Base-by-base conservation (phyloP, 345 rosid genomes). In the Eucalyptus erythrocorys region DNA sequence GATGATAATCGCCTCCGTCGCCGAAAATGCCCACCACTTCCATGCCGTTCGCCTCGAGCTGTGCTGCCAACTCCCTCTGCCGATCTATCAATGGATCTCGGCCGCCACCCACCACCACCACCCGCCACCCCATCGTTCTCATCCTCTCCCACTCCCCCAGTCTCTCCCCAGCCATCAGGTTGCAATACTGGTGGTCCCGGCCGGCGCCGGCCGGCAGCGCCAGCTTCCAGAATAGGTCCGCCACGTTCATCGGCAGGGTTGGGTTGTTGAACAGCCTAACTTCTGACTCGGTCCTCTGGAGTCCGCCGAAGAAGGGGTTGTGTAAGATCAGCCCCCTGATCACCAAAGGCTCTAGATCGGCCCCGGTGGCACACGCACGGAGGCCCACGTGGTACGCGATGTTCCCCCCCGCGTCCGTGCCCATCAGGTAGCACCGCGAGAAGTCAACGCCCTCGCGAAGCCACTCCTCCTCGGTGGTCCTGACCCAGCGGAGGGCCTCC, bases 271-370 rank as follows among this genome's bases (percentile, higher is more conserved):
- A 90, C 13, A 55, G 64, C 7, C 86, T 49, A 1, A 92, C 24
- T 82, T 94, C 94, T 1, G 93, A 90, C 11, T 42, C 68, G 45
- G 90, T 86, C 48, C 95, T 89, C 8, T 85, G 9, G 14, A n/a
- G 9, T n/a, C 94, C 93, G 8, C 95, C 92, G 34, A 94, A 92
- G 92, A 92, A 61, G 2, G 94, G 93, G 82, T 91, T 93, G 89
- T 91, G 91, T 53, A 92, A 80, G 11, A 92, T 50, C 50, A 92
- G 80, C 2, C 93, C 93, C 6, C 43, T 49, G 6, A 92, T 89
- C 42, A 88, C 89, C 53, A 92, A 76, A 2, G 93, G 93, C 13
- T 48, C 86, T 53, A 91, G 40, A 51, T 89, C 90, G 24, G 48
- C 11, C 43, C 45, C 87, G 21, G 51, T 22, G 34, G 32, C 86